Percentiles rank a stretch among this genome's conserved stretches.
Conservation (phyloP, 129 eudicot genomes). For the Lactuca saligna region DNA sequence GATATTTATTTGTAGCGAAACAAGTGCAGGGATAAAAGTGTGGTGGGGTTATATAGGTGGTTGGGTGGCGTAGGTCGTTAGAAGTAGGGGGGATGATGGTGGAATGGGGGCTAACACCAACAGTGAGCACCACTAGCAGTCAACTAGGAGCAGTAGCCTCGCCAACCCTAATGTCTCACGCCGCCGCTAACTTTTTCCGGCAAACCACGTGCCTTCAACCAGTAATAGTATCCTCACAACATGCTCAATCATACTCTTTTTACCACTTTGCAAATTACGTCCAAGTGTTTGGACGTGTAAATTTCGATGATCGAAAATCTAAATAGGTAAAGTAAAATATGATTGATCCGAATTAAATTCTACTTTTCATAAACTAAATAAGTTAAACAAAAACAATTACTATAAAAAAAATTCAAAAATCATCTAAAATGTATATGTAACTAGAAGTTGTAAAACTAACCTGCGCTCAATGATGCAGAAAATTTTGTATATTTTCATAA, state of each 20-base stretch:
- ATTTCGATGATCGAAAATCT: too few species aligned
- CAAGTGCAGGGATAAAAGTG: neutral
- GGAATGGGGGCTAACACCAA: conserved; percentile 1
- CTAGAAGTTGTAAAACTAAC: too few species aligned
- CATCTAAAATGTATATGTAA: too few species aligned
- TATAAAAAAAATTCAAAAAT: too few species aligned
- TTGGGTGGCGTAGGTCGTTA: neutral
- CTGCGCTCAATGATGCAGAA: too few species aligned
- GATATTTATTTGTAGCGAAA: neutral
- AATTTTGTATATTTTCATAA: too few species aligned
- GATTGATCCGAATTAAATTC: too few species aligned
- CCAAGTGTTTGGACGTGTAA: neutral
- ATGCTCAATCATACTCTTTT: neutral
- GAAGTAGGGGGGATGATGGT: neutral
- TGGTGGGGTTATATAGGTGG: neutral
- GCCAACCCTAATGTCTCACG: conserved; percentile 18
- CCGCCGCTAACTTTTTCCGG: conserved; percentile 20
- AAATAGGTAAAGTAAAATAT: too few species aligned
- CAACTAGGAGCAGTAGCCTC: conserved; percentile 12
- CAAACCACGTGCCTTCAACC: conserved; percentile 4
- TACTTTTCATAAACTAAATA: too few species aligned
- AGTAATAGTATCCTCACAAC: neutral
- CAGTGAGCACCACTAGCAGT: conserved; percentile 8
- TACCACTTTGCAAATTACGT: neutral
- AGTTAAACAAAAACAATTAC: too few species aligned